phyloP scores from a whole-genome alignment of 2,329 filamentous ascomycete species.

The Epichloe glyceriae region DNA sequence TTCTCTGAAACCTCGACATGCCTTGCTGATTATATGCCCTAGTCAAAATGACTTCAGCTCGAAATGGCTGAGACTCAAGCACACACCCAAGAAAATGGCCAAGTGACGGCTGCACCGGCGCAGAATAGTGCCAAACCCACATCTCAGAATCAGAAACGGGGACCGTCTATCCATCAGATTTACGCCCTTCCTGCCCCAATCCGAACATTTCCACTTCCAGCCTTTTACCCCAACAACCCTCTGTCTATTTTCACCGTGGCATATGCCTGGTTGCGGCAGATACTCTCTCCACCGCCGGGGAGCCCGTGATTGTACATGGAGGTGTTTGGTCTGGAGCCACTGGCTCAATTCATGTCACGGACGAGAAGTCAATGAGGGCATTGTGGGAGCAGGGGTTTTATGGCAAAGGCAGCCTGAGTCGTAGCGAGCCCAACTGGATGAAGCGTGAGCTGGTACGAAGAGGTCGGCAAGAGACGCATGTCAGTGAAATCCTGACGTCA shows the following conservation, averaged over 20 bases:
- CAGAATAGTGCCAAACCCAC: constrained; percentile 5
- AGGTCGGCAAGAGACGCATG: constrained; percentile 50
- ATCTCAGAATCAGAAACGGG: constrained; percentile 20
- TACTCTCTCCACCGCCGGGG: constrained; percentile 54
- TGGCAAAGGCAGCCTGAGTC: constrained; percentile 83
- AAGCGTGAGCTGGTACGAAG: constrained; percentile 64
- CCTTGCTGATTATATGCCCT: constrained; percentile 1
- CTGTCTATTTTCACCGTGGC: constrained; percentile 72
- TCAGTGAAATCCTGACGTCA: constrained; percentile 71
- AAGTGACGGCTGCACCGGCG: constrained; percentile 8
- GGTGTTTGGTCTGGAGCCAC: constrained; percentile 75
- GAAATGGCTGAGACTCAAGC: constrained; percentile 30
- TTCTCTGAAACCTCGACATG: background rate
- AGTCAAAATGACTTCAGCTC: constrained; percentile 35
- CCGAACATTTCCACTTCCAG: constrained; percentile 69
- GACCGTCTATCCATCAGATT: constrained; percentile 50
- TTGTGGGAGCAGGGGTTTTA: constrained; percentile 97
- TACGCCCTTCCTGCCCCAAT: constrained; percentile 74
- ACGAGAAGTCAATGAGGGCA: constrained; percentile 60
- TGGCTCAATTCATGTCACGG: constrained; percentile 71
- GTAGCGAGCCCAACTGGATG: constrained; percentile 91
- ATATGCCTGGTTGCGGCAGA: constrained; percentile 63
- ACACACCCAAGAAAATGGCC: constrained; percentile 9
- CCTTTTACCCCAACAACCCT: constrained; percentile 85
- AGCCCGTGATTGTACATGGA: constrained; percentile 51